Conservation (phyloP, 73 alveolate genomes). For the Symbiodinium pilosum region DNA sequence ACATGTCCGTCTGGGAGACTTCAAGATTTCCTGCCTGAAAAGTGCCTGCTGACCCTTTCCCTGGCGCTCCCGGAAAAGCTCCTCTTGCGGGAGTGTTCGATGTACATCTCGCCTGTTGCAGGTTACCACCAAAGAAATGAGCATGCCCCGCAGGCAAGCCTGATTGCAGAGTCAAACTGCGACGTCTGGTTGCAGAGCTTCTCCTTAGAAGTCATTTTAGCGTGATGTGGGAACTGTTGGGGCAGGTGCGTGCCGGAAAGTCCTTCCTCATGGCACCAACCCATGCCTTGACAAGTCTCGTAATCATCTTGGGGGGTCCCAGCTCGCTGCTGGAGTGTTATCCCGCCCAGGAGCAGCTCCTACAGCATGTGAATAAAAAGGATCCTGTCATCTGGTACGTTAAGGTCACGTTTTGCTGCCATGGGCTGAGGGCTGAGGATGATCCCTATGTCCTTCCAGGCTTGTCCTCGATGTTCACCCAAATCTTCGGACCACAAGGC, state of each 20-base stretch:
- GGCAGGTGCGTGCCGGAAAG: not conserved
- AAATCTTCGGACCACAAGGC: constrained; percentile 92
- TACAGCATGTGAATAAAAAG: not conserved
- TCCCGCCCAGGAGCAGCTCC: constrained; percentile 92
- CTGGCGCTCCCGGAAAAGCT: constrained; percentile 92
- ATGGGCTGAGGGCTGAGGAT: no score
- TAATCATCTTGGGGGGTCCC: constrained; percentile 89
- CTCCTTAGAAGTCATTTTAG: not conserved
- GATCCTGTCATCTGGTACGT: no score
- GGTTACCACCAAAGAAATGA: not conserved
- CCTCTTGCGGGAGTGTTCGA: constrained; percentile 93
- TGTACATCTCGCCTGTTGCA: constrained; percentile 81
- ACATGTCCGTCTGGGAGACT: not conserved
- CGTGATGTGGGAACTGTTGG: not conserved
- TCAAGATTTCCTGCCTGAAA: constrained; percentile 41
- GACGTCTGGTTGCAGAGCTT: constrained; percentile 80
- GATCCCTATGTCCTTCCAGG: constrained; percentile 53
- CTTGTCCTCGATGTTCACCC: constrained; percentile 58
- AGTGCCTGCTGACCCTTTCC: constrained; percentile 87
- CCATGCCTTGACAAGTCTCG: not conserved
- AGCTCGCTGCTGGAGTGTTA: constrained; percentile 85
- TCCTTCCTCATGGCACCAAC: no score
- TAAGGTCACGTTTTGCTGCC: no score
- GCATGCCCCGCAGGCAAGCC: not conserved
- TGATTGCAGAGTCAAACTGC: constrained; percentile 67